phyloP scores from a whole-genome alignment of 2,329 filamentous ascomycete species.

The Juglanconis oblonga region DNA sequence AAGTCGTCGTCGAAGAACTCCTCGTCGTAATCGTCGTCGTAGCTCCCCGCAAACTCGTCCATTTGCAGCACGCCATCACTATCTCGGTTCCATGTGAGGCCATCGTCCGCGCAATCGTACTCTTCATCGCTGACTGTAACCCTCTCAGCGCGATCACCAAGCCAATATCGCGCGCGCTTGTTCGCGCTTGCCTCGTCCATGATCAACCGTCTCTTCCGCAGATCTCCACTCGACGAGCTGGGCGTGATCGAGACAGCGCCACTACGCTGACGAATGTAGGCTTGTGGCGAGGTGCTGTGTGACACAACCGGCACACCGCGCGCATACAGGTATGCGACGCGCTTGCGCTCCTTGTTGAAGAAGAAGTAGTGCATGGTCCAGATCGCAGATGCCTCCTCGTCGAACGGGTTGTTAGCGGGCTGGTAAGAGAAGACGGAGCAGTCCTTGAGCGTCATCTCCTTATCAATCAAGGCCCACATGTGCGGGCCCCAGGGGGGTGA shows the following conservation, averaged over 20 bases:
- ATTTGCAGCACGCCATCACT: constrained; percentile 57
- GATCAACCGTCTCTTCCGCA: constrained; percentile 25
- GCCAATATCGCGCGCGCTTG: constrained; percentile 87
- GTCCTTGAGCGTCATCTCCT: constrained; percentile 88
- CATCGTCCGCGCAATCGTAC: constrained; percentile 48
- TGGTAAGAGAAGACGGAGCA: constrained; percentile 89
- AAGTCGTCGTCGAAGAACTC: constrained; percentile 40
- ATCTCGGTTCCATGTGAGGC: constrained; percentile 55
- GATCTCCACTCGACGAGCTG: constrained; percentile 23
- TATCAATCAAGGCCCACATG: constrained; percentile 90
- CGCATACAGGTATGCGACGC: constrained; percentile 90
- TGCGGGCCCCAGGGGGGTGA: constrained; percentile 74
- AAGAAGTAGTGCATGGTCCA: constrained; percentile 98
- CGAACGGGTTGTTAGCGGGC: constrained; percentile 85
- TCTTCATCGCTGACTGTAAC: constrained; percentile 43
- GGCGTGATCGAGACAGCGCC: constrained; percentile 29
- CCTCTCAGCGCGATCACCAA: constrained; percentile 63
- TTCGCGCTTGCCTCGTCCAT: constrained; percentile 49
- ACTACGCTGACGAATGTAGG: constrained; percentile 25
- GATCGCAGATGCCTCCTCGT: constrained; percentile 87
- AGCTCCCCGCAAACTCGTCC: constrained; percentile 43
- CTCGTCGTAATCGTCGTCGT: constrained; percentile 48
- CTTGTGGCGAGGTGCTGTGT: constrained; percentile 53
- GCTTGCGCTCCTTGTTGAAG: constrained; percentile 89
- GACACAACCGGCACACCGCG: constrained; percentile 80